Evolutionary conservation across 768 basidiomycete species (phyloP).

Genomic region (Trametes meyenii): DNA sequence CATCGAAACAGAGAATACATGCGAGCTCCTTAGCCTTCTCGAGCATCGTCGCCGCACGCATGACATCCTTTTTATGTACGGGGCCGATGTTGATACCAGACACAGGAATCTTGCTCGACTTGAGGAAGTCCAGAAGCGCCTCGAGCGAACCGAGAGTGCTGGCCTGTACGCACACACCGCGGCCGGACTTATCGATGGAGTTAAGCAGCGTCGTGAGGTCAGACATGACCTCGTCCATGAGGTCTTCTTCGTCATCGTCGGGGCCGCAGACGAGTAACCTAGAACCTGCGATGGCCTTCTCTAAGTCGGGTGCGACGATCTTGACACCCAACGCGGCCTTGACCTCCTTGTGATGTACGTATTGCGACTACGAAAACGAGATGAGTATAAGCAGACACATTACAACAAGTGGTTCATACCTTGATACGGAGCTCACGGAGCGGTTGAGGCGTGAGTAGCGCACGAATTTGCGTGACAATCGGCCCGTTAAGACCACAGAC

Average conservation of each 20-base stretch:
- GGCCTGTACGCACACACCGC: conserved; percentile 96
- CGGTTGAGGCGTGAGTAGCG: conserved; percentile 94
- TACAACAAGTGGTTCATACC: conserved; percentile 44
- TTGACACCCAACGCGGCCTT: conserved; percentile 98
- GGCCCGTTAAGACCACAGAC: conserved; percentile 97
- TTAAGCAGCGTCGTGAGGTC: conserved; percentile 87
- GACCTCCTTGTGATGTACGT: conserved; percentile 96
- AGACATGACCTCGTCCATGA: conserved; percentile 95
- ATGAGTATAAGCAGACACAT: not conserved
- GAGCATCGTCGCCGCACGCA: conserved; percentile 90
- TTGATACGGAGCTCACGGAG: conserved; percentile 94
- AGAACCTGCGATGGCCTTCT: conserved; percentile 98
- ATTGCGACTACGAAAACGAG: conserved; percentile 65
- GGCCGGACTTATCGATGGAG: conserved; percentile 93
- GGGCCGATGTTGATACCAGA: conserved; percentile 98
- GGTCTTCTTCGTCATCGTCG: conserved; percentile 95
- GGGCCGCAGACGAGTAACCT: conserved; percentile 90
- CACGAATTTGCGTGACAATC: conserved; percentile 93
- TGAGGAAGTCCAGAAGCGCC: conserved; percentile 94
- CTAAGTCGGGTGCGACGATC: conserved; percentile 90
- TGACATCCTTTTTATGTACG: conserved; percentile 93
- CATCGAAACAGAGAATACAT: conserved; percentile 96
- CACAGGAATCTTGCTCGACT: conserved; percentile 94
- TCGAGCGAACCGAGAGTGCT: conserved; percentile 97
- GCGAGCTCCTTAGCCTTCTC: conserved; percentile 96